Percentiles rank a stretch among this genome's conserved stretches.
Evolutionary conservation across 2,329 filamentous ascomycete genomes (phyloP).

Genomic region (Ophiostoma sp.): DNA sequence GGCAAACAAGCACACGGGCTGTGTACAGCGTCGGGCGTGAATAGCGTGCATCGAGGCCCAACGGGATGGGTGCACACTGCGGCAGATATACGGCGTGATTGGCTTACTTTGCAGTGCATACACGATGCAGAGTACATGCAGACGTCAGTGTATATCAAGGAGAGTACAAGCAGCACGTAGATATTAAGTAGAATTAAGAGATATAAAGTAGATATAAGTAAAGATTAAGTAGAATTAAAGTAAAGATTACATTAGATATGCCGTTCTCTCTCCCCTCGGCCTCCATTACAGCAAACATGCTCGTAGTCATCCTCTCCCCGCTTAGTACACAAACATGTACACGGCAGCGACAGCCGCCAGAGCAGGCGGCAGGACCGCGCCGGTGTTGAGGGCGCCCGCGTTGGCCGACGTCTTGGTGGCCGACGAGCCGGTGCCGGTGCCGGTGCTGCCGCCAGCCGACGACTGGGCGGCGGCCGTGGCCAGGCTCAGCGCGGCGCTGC

Average conservation of each 20-base stretch:
- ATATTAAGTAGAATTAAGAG: background rate
- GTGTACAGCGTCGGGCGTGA: background rate
- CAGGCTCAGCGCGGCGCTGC: slow-evolving; percentile 16
- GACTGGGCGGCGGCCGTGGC: slow-evolving; percentile 7
- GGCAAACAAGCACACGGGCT: background rate
- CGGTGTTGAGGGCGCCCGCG: background rate
- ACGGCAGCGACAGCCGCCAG: slow-evolving; percentile 19
- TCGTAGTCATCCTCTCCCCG: background rate
- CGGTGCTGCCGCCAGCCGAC: background rate
- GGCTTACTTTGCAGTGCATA: background rate
- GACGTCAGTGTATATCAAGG: background rate
- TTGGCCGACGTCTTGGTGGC: background rate
- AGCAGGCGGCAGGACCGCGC: slow-evolving; percentile 13
- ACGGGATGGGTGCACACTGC: background rate
- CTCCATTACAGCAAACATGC: slow-evolving; percentile 9
- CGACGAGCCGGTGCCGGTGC: background rate
- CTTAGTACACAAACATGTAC: slow-evolving; percentile 20
- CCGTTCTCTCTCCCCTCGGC: background rate
- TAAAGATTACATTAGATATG: background rate
- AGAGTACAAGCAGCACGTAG: background rate
- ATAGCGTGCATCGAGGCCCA: background rate
- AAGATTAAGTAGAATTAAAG: background rate
- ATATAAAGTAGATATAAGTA: background rate
- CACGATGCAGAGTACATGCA: background rate
- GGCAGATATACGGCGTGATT: background rate